These are phyloP conservation scores for Penicillium herquei DNA, from an alignment of 495 filamentous ascomycete genomes.

Conservation along the genomic window DNA sequence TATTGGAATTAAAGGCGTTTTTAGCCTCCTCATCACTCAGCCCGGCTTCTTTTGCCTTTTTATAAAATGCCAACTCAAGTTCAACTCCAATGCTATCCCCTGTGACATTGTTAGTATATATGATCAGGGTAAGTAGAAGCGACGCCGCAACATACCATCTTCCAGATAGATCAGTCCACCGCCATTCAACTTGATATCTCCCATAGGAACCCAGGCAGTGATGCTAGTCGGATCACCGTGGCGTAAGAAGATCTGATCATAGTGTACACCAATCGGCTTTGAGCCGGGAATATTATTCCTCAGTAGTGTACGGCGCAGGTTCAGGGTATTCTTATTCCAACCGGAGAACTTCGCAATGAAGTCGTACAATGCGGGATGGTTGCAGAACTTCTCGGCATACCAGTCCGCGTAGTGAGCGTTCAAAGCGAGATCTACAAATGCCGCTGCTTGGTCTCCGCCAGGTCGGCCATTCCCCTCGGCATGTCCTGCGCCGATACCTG, in stretches of 20 bases:
- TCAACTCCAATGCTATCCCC: constrained; percentile 40
- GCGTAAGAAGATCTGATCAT: constrained; percentile 66
- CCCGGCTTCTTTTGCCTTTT: constrained; percentile 39
- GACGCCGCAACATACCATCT: constrained; percentile 30
- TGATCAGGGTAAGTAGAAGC: neutral
- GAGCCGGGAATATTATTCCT: constrained; percentile 59
- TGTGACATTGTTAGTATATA: constrained; percentile 11
- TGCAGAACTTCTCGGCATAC: constrained; percentile 57
- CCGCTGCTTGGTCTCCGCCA: constrained; percentile 38
- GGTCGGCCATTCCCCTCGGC: constrained; percentile 49
- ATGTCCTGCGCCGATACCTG: constrained; percentile 58
- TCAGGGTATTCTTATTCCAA: constrained; percentile 54
- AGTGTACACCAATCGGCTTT: constrained; percentile 62
- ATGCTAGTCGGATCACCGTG: constrained; percentile 55
- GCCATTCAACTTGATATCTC: constrained; percentile 54
- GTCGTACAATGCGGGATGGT: constrained; percentile 49
- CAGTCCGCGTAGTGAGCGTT: constrained; percentile 56
- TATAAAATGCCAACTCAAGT: constrained; percentile 50
- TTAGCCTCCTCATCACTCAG: constrained; percentile 51
- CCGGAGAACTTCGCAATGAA: constrained; percentile 54
- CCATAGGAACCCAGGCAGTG: constrained; percentile 66
- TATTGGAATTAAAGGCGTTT: constrained; percentile 56
- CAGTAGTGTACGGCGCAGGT: constrained; percentile 47
- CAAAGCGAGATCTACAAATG: constrained; percentile 55
- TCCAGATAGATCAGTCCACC: constrained; percentile 65